Evolutionary conservation across 257 asterid species (phyloP).

Genomic region (Solanum ossicruentum): DNA sequence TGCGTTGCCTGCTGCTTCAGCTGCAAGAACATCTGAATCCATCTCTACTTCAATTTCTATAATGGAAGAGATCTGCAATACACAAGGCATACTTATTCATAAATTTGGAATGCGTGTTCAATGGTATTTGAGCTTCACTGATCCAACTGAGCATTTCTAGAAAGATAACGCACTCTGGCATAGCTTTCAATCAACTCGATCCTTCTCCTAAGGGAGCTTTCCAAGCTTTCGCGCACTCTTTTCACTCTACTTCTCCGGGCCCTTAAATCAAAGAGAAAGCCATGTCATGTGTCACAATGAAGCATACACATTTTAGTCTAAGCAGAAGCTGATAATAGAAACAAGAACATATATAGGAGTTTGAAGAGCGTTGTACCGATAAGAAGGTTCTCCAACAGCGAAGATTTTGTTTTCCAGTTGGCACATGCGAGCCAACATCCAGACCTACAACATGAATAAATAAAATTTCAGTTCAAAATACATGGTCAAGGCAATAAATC

Average conservation of each 20-base stretch:
- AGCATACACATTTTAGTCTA: not conserved
- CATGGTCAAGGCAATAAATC: not conserved
- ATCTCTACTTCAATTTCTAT: slow-evolving; percentile 93
- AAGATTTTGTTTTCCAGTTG: slow-evolving; percentile 85
- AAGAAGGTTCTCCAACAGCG: slow-evolving; percentile 93
- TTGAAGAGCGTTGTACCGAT: slow-evolving; percentile 35
- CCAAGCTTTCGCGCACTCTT: slow-evolving; percentile 74
- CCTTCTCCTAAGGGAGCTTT: slow-evolving; percentile 63
- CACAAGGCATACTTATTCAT: not conserved
- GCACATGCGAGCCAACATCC: slow-evolving; percentile 98
- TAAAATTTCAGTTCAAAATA: too few species aligned
- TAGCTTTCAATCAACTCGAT: slow-evolving; percentile 90
- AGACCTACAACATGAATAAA: slow-evolving; percentile 29
- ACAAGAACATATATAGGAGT: not conserved
- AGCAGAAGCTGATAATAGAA: not conserved
- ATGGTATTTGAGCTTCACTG: not conserved
- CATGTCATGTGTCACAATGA: not conserved
- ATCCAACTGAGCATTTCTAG: not conserved
- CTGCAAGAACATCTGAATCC: slow-evolving; percentile 88
- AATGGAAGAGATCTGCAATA: slow-evolving; percentile 81
- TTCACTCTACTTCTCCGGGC: slow-evolving; percentile 68
- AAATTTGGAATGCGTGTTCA: not conserved
- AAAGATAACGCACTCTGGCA: slow-evolving; percentile 56
- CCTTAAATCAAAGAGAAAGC: slow-evolving; percentile 18
- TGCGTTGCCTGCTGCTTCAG: slow-evolving; percentile 66